phyloP scores from a whole-genome alignment of 345 rosid genomes.

The Moricandia arvensis region DNA sequence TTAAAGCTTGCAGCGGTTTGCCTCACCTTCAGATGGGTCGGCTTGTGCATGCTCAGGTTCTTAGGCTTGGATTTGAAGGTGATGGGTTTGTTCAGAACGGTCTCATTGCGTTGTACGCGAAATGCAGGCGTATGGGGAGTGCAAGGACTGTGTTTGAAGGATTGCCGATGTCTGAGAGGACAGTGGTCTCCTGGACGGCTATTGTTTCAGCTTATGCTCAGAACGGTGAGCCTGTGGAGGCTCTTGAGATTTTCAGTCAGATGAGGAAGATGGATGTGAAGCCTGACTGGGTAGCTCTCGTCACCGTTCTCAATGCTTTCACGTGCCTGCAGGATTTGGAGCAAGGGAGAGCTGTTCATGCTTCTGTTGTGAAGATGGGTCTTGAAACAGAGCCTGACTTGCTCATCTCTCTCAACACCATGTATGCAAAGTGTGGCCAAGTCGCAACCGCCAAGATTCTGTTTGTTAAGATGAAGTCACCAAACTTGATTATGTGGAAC shows the following conservation, averaged over 20 bases:
- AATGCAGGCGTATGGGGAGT: constrained; percentile 44
- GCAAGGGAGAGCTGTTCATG: constrained; percentile 57
- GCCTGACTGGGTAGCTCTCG: constrained; percentile 68
- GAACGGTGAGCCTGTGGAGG: constrained; percentile 60
- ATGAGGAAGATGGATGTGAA: constrained; percentile 51
- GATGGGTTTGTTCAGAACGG: constrained; percentile 72
- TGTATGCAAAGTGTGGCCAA: constrained; percentile 73
- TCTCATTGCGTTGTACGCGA: constrained; percentile 64
- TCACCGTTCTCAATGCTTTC: constrained; percentile 61
- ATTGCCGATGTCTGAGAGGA: constrained; percentile 44
- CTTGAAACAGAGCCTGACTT: constrained; percentile 62
- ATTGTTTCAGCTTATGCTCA: constrained; percentile 66
- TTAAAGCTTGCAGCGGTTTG: constrained; percentile 58
- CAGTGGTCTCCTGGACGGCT: constrained; percentile 69
- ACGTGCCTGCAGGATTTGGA: constrained; percentile 52
- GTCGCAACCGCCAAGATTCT: constrained; percentile 48
- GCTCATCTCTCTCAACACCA: constrained; percentile 59
- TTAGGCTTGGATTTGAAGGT: constrained; percentile 55
- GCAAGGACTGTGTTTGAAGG: constrained; percentile 56
- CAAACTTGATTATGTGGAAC: constrained; percentile 62
- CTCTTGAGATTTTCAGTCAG: constrained; percentile 50
- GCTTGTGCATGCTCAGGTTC: constrained; percentile 54
- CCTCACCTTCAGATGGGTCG: constrained; percentile 45
- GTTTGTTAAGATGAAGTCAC: constrained; percentile 52
- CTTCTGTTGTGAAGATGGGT: constrained; percentile 56